phyloP scores from a whole-genome alignment of 371 early-diverging fungal species.

The Rhizopus sp. region DNA sequence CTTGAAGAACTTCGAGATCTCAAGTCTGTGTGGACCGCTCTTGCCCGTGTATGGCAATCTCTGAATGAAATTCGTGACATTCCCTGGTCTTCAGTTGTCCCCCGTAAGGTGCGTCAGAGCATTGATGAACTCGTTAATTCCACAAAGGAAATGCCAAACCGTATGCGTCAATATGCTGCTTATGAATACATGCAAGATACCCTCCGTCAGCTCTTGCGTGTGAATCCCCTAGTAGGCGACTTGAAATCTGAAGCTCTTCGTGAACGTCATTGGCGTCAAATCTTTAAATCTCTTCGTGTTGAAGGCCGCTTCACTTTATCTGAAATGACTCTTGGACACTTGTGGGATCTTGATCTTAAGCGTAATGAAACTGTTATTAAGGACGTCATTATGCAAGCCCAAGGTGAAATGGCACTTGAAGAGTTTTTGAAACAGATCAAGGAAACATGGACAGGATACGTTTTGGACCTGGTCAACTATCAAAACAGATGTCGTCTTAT shows the following conservation, averaged over 20 bases:
- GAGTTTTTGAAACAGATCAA: slow-evolving; percentile 90
- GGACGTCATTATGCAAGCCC: slow-evolving; percentile 90
- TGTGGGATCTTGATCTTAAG: slow-evolving; percentile 93
- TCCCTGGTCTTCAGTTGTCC: slow-evolving; percentile 86
- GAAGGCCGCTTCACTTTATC: slow-evolving; percentile 69
- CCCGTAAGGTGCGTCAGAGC: slow-evolving; percentile 87
- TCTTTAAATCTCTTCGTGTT: slow-evolving; percentile 83
- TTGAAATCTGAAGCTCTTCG: slow-evolving; percentile 95
- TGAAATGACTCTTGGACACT: slow-evolving; percentile 92
- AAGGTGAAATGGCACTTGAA: slow-evolving; percentile 99
- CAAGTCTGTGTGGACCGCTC: slow-evolving; percentile 91
- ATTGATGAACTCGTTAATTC: slow-evolving; percentile 83
- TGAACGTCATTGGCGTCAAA: slow-evolving; percentile 96
- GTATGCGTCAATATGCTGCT: slow-evolving; percentile 97
- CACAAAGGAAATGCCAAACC: slow-evolving; percentile 91
- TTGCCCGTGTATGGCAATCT: slow-evolving; percentile 83
- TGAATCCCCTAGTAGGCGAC: slow-evolving; percentile 83
- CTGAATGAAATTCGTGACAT: slow-evolving; percentile 87
- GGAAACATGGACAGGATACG: slow-evolving; percentile 92
- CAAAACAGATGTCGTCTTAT: slow-evolving; percentile 97
- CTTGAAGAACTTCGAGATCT: slow-evolving; percentile 93
- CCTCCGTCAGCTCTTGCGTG: slow-evolving; percentile 77
- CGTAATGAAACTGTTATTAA: slow-evolving; percentile 83
- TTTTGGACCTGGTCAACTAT: slow-evolving; percentile 93
- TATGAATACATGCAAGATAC: slow-evolving; percentile 92